phyloP scores from a whole-genome alignment of 768 basidiomycete species.

The Kwoniella europaea region DNA sequence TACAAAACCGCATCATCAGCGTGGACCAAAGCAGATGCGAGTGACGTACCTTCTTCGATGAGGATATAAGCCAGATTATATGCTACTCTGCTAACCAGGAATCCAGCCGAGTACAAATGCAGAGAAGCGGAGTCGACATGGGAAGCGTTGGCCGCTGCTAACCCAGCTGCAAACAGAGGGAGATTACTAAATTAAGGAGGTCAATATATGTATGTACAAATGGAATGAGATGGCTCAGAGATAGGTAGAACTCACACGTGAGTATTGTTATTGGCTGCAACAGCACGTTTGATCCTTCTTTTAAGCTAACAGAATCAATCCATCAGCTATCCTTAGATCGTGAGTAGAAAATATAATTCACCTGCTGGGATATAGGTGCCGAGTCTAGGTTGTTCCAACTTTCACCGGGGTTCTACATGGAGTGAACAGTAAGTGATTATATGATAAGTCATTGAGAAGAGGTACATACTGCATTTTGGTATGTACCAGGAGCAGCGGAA shows the following conservation, averaged over 20 bases:
- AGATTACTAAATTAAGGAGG: slow-evolving; percentile 23
- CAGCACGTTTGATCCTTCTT: slow-evolving; percentile 26
- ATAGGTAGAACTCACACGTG: slow-evolving; percentile 23
- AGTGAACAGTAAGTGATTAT: neutral
- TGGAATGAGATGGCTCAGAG: neutral
- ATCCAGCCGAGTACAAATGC: slow-evolving; percentile 30
- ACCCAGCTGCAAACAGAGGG: slow-evolving; percentile 39
- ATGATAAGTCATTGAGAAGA: neutral
- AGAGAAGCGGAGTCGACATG: slow-evolving; percentile 30
- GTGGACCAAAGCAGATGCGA: too few species aligned
- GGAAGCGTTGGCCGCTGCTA: slow-evolving; percentile 42
- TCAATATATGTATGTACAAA: neutral
- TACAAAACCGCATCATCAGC: too few species aligned
- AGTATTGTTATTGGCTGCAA: slow-evolving; percentile 38
- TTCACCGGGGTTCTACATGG: slow-evolving; percentile 32
- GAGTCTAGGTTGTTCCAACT: slow-evolving; percentile 35
- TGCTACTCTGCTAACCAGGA: slow-evolving; percentile 24
- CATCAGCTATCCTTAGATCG: too few species aligned
- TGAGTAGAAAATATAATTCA: neutral
- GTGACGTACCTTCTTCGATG: slow-evolving; percentile 35
- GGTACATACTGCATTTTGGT: slow-evolving; percentile 12
- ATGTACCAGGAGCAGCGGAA: slow-evolving; percentile 12
- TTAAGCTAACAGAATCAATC: slow-evolving; percentile 21
- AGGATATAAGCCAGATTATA: slow-evolving; percentile 45
- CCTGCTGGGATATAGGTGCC: slow-evolving; percentile 9